Evolutionary conservation across 495 filamentous ascomycete genomes (phyloP), one percentile per base, ranked within the genome.

Genomic region (Aspergillus biplanus): DNA sequence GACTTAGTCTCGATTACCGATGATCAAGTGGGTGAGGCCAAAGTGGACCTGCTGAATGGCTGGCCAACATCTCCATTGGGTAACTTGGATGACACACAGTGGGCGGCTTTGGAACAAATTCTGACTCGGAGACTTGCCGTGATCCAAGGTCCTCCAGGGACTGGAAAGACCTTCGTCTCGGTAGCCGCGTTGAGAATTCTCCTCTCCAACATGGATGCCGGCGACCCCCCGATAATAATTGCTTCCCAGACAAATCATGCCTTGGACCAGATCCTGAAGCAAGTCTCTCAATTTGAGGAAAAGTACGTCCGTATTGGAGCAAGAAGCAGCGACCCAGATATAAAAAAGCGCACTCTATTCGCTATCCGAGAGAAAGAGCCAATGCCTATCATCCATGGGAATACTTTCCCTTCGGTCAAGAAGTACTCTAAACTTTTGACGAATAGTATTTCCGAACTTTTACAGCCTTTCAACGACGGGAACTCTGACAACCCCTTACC

Each of bases 171-270:
- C 0, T 87, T 87, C 64, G 86, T 91, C 0, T 93, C 92, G 0
- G 83, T 93, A 1, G 71, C 86, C 44, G 91, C 90, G 1, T 70
- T 97, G 33, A 86, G 84, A 49, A 78, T 89, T 5, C 71, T 96
- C 55, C 75, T 97, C 0, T 70, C 79, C 1, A 92, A 90, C 58
- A 83, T 86, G 78, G 61, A 63, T n/a, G 59, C 69, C 2, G 76
- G 76, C 8, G 83, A 90, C 71, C 87, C 90, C 21, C 90, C 90
- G 13, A 87, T 97, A 37, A 80, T 96, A 27, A 78, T 96, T 6
- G 82, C 92, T 0, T 91, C 91, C 31, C 91, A 97, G 65, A 97
- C 94, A 4, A 99, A 99, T 63, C 93, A 99, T 74, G 94, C 95
- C 0, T 73, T 97, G 0, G 94, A 97, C 66, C 95, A 97, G 68